phyloP scores from a whole-genome alignment of 1,284 basidiomycete species.

The Trichosporon sp. region DNA sequence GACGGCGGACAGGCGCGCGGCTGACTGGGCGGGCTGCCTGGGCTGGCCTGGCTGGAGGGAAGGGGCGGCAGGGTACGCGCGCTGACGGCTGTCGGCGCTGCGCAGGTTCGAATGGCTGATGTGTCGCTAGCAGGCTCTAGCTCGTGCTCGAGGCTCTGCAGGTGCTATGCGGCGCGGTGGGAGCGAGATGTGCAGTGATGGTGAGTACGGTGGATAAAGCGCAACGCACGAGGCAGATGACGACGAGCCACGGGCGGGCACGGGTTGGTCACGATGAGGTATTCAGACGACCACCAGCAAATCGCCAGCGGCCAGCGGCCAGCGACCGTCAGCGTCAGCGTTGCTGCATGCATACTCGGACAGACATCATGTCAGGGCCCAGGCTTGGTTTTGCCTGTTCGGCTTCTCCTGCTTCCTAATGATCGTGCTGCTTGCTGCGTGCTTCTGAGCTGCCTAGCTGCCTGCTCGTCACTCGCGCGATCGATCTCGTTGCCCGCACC shows the following conservation, averaged over 20 bases:
- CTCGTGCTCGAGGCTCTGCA: neutral
- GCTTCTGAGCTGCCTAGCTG: neutral
- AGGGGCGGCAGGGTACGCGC: too few relatives aligned
- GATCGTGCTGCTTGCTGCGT: too few relatives aligned
- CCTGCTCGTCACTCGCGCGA: neutral
- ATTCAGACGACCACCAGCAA: neutral
- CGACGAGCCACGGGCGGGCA: too few relatives aligned
- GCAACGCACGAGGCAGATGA: neutral
- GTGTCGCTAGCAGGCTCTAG: neutral
- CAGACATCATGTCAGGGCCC: neutral
- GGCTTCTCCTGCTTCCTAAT: too few relatives aligned
- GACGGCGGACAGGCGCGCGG: neutral
- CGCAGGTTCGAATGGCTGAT: neutral
- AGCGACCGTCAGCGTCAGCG: neutral
- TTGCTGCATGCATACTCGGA: neutral
- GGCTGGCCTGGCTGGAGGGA: neutral
- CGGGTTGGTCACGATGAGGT: neutral
- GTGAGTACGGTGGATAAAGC: neutral
- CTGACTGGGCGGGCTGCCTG: too few relatives aligned
- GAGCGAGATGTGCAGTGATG: too few relatives aligned
- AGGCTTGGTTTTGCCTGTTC: neutral
- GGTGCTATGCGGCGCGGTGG: too few relatives aligned
- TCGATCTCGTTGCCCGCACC: neutral
- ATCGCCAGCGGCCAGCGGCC: neutral
- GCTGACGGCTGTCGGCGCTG: neutral